Conservation (phyloP, 2,329 filamentous ascomycete genomes). For the Nothopassalora personata region DNA sequence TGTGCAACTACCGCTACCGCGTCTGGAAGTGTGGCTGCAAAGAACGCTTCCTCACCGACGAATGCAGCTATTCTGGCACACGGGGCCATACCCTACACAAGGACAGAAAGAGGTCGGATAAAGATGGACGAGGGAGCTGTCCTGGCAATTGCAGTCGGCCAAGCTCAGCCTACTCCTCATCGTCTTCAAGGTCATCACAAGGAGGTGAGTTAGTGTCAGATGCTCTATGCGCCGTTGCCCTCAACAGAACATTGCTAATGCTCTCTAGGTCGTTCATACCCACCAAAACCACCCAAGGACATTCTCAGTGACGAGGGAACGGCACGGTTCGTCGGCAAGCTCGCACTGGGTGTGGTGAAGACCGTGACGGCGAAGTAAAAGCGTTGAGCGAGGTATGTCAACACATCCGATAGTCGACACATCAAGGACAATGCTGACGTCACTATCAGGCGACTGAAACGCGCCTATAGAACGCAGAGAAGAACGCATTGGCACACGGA, state of each 20-base stretch:
- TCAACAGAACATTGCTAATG: neutral
- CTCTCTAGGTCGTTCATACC: neutral
- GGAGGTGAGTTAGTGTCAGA: neutral
- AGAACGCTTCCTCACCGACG: conserved; percentile 6
- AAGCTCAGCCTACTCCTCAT: neutral
- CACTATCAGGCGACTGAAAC: neutral
- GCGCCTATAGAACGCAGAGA: neutral
- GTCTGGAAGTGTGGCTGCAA: conserved; percentile 7
- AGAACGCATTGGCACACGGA: neutral
- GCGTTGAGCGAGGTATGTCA: neutral
- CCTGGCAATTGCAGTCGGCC: conserved; percentile 1
- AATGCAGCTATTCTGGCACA: conserved; percentile 1
- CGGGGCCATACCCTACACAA: conserved; percentile 7
- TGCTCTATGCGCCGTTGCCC: neutral
- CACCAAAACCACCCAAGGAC: neutral
- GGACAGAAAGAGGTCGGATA: conserved; percentile 3
- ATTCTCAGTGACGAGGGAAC: neutral
- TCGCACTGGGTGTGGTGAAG: conserved; percentile 8
- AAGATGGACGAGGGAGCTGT: neutral
- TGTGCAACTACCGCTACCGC: conserved; percentile 10
- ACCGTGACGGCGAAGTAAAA: neutral
- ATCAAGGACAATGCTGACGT: neutral
- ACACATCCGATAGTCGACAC: neutral
- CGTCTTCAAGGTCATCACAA: neutral
- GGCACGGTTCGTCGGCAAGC: neutral